Evolutionary conservation across 345 rosid genomes (phyloP), one percentile per base, ranked within the genome.

Genomic region (Eucalyptus grandis): DNA sequence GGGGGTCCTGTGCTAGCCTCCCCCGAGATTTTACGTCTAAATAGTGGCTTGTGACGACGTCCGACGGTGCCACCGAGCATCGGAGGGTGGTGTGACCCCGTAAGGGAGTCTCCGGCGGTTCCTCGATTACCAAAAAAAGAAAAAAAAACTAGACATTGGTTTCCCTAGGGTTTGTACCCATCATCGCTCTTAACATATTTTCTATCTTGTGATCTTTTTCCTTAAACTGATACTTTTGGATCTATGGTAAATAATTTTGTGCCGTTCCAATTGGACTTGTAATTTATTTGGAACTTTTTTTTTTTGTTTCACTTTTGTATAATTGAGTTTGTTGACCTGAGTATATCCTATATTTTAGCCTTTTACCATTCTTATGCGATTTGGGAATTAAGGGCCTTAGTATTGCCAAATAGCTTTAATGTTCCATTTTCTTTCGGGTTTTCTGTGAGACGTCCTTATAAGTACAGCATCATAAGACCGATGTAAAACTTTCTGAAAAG

Each of bases 1-100:
- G 0, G 3, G 8, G 54, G 21, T 51, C 54, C 0, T 51, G 0
- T 6, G 21, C 9, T 51, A 51, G 1, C 1, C 21, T 51, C 21
- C 7, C 8, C 8, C 54, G 9, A 51, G 21, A 0, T 51, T 51
- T 51, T 51, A 51, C 9, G 0, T 50, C 21, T 50, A 50, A 50
- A 50, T 50, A 50, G 2, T 50, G 21, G 0, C 3, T 50, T 6
- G 8, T 0, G 0, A 50, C 2, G 4, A 50, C 4, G 4, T 50
- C 0, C 4, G 2, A 50, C 21, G 0, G 0, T 15, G 21, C 21
- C 19, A 46, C 49, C 1, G 4, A 0, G 49, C 49, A 46, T 46
- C 0, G 2, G 19, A 50, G 53, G 53, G 8, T 0, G 4, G 53
- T 15, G 53, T 50, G 53, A 50, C 53, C 19, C 16, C 2, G 1